Evolutionary conservation across 495 filamentous ascomycete species (phyloP).

Genomic region (Penicillium cinerascens): DNA sequence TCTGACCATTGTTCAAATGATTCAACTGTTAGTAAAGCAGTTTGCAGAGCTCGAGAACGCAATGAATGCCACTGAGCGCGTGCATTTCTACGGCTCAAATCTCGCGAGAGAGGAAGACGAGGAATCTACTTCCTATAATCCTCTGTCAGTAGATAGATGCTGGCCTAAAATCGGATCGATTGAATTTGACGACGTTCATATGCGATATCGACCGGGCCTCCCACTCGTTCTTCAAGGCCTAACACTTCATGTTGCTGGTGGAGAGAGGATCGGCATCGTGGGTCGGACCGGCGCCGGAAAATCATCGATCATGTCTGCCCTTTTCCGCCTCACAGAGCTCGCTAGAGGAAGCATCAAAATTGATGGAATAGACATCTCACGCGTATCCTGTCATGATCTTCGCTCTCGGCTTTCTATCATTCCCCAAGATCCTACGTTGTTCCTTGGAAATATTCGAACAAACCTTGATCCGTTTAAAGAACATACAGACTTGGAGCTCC

Average conservation of each 20-base stretch:
- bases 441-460: slow-evolving; percentile 77
- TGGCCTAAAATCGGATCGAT: no score
- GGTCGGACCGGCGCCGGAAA: slow-evolving; percentile 89
- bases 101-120: no score
- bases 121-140: no score
- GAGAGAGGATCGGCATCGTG: slow-evolving; percentile 81
- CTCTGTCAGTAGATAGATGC: not conserved
- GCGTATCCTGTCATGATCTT: slow-evolving; percentile 72
- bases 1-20: no score
- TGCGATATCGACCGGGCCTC: slow-evolving; percentile 71
- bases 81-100: no score
- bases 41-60: no score
- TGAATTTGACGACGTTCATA: no score
- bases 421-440: slow-evolving; percentile 84
- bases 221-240: slow-evolving; percentile 70
- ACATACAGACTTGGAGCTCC: slow-evolving; percentile 76
- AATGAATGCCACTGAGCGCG: no score
- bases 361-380: slow-evolving; percentile 74
- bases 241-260: slow-evolving; percentile 67
- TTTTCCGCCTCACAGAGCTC: slow-evolving; percentile 79
- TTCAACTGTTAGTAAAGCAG: no score
- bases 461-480: slow-evolving; percentile 83
- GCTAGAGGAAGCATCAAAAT: slow-evolving; percentile 77
- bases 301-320: slow-evolving; percentile 75
- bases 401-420: slow-evolving; percentile 83